Evolutionary conservation across 257 asterid species (phyloP), one percentile per base, ranked within the genome.

Genomic region (Solanum gracilifrons): DNA sequence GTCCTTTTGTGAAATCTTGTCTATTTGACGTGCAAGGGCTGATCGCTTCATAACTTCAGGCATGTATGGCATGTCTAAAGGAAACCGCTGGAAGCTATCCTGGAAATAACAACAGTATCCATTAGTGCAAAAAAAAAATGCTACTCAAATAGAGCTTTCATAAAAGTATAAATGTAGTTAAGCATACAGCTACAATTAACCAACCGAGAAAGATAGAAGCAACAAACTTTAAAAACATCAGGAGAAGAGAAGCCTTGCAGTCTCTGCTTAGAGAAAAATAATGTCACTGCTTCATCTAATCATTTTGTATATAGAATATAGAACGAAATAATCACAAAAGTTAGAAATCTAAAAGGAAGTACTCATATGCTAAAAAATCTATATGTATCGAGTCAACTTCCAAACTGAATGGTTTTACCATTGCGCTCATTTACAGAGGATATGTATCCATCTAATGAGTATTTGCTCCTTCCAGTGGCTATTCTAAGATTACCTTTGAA

Each of bases 11-110:
- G 77, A 55, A 86, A 96, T 92, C 92, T 95, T 96, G 92, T 97
- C 99, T 88, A 97, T 93, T 92, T 95, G 98, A 82, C 91, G 95
- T 68, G 99, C 99, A 92, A 97, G 98, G 83, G 99, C 95, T 88
- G 94, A 90, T 87, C 98, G 93, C 90, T 93, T 96, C 95, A 90
- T 92, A 83, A 97, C 94, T 91, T 93, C 99, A 18, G 94, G 95
- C 95, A 97, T 92, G 91, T 92, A 95, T 32, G 99, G 95, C 46
- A 88, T 75, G 87, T 94, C 94, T 82, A 93, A 90, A 74, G 99
- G 99, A 93, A 97, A 97, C 60, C 96, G 94, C 91, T 90, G 98
- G 89, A 97, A 96, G 89, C 90, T 94, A 87, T 96, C 98, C 98
- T 97, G 98, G 62, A 93, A 7, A 60, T 20, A 66, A 71, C 27